Evolutionary conservation across 73 alveolate species (phyloP), one percentile per base, ranked within the genome.

Genomic region (Durusdinium trenchii): DNA sequence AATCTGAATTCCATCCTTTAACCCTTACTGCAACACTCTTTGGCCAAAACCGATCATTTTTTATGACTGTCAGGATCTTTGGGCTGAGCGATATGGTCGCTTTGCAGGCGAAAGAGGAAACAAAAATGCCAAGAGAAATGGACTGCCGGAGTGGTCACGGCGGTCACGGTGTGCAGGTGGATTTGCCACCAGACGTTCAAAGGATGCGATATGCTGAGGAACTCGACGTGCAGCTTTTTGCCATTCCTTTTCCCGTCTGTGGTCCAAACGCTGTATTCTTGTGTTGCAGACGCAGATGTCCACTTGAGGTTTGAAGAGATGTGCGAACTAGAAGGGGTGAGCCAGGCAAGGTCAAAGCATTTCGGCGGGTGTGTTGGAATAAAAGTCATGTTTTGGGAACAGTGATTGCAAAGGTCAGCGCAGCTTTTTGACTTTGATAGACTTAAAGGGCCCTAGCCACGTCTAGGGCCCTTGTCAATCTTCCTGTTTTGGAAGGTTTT

Each of bases 271-370:
- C 1, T n/a, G 16, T 40, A 30, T 20, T 14, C 47, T 30, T 40
- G 54, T 36, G 23, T 75, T 23, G 85, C 6, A 9, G 35, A 9
- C 50, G 52, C 86, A 6, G n/a, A 14, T 7, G 12, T 43, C 14
- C 26, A 28, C 52, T 32, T 0, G 45, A 85, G 94, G 94, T 85
- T 85, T 54, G 94, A 85, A 35, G 94, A 85, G 60, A 85, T 85
- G 94, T 85, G 94, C 42, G 94, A 85, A 79, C 35, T 85, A 79
- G 94, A 85, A 85, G 94, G 94, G 5, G 94, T 85, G 54, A 85
- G 79, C 94, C 79, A 85, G 94, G 94, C 81, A 32, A 14, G 16
- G 26, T 83, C 45, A 18, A 28, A 30, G 18, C 23, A 16, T 57
- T 57, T 57, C 23, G 69, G 12, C 69, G 30, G 79, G n/a, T n/a